Evolutionary conservation across 1,284 basidiomycete species (phyloP), one percentile per base, ranked within the genome.

Genomic region (Hortiboletus rubellus): DNA sequence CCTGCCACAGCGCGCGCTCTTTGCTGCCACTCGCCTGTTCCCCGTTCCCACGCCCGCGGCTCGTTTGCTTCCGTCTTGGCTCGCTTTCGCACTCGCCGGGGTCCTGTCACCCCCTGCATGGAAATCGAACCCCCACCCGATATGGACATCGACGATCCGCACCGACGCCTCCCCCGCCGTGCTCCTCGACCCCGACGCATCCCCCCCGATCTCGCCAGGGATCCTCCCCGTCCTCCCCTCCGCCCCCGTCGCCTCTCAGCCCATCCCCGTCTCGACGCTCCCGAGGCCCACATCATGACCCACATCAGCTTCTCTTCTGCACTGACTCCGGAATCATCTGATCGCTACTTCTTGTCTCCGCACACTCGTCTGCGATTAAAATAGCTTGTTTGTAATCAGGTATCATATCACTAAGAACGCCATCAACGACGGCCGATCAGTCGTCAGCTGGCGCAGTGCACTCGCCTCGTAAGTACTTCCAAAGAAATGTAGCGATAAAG

Each of bases 131-230:
- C n/a, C 51, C 31, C 24, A 3, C 58, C 57, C 57, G 44, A 58
- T 71, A 42, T 55, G 54, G 68, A 30, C 63, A 53, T 61, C 66
- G 66, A 68, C 68, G 69, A 69, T 74, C 69, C 68, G 59, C 69
- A 50, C 71, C 71, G 69, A 65, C 70, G 58, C 52, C 46, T 7
- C 37, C 45, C 60, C 65, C 22, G 22, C 22, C 22, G 22, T 22
- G 22, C 22, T 22, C 22, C 22, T 22, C 67, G 66, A 67, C 58
- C 0, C 44, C 59, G 58, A 65, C 65, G 18, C 38, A 52, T 45
- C 58, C 60, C 50, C 55, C 53, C 53, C 65, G 65, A 69, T 67
- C 63, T 48, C 18, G 3, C 43, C 12, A 38, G 2, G 34, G 63
- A 64, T 64, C 57, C 56, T 50, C 64, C 48, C 52, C 36, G 51